Evolutionary conservation across 1,139 yeast species (phyloP), one percentile per base, ranked within the genome.

Genomic region (Barnettozyma hawaiiensis): DNA sequence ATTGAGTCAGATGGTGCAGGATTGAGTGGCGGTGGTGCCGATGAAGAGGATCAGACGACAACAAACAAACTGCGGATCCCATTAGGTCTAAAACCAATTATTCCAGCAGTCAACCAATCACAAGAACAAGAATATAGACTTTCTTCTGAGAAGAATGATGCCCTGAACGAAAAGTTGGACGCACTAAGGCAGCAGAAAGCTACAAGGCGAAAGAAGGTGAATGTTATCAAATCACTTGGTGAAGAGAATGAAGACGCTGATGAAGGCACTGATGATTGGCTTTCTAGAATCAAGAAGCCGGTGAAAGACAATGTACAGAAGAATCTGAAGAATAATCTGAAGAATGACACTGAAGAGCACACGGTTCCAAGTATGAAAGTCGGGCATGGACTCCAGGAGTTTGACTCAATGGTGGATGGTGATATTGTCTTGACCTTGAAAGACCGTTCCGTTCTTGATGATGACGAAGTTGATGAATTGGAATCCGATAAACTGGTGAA

Each of bases 351-450:
- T 3, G 46, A 59, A 0, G 55, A 53, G 14, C 67, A 64, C 7
- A 4, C 19, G 7, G 39, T 47, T 67, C 16, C 54, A 58, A 75
- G 75, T 1, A 45, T 75, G 4, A 66, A 63, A 34, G 72, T 80
- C 9, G 71, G 69, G 0, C 85, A 78, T 56, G 63, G 61, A 33
- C 42, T 65, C 5, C 55, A 58, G 7, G 78, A 62, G 33, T 42
- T 78, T n/a, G 57, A 58, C 3, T 59, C 54, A 7, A 46, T 70
- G 11, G 42, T 70, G 11, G 42, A 38, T 19, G 43, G 37, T 4
- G 76, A 75, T 18, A 75, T 76, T 1, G 67, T 85, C 2, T 64
- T 87, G 42, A 85, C 92, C 0, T 64, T 86, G 37, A 75, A 81
- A 44, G 96, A 87, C 48, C 59, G 66, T 1, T 67, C 67, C 7